Conservation (phyloP, 139 green algal species). For the Edaphochlamys debaryana region DNA sequence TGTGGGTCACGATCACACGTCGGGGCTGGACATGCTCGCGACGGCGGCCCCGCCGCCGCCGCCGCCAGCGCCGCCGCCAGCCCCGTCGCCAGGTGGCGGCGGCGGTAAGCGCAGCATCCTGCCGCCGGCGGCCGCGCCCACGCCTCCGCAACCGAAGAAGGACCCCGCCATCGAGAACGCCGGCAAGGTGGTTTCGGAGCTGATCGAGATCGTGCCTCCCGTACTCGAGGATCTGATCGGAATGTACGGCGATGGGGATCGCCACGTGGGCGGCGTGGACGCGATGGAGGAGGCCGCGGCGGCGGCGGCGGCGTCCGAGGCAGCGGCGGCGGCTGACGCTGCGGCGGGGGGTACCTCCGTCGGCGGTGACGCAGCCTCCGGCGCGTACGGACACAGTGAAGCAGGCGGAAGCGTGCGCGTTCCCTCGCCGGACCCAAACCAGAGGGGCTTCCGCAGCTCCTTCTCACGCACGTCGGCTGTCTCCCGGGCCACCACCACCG, state of each 20-base stretch:
- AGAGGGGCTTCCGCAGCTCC: too few relatives aligned
- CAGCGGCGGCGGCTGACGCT: too few relatives aligned
- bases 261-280: slow-evolving; percentile 8
- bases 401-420: too few relatives aligned
- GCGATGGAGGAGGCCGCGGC: too few relatives aligned
- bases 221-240: slow-evolving; percentile 25
- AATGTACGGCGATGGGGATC: neutral
- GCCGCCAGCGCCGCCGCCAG: neutral
- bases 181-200: slow-evolving; percentile 21
- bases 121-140: neutral
- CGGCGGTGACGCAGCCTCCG: neutral
- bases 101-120: neutral
- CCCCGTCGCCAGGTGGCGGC: neutral
- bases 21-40: slow-evolving; percentile 9
- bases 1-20: slow-evolving; percentile 22
- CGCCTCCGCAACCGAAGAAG: neutral
- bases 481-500: too few relatives aligned
- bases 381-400: too few relatives aligned
- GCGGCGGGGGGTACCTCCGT: neutral
- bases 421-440: too few relatives aligned
- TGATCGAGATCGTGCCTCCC: neutral
- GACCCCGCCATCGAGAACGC: slow-evolving; percentile 21
- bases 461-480: too few relatives aligned
- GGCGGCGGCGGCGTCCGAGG: too few relatives aligned
- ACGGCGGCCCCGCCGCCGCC: slow-evolving; percentile 1